phyloP scores from a whole-genome alignment of 192 early-diverging fungal genomes.

The Podila horticola region DNA sequence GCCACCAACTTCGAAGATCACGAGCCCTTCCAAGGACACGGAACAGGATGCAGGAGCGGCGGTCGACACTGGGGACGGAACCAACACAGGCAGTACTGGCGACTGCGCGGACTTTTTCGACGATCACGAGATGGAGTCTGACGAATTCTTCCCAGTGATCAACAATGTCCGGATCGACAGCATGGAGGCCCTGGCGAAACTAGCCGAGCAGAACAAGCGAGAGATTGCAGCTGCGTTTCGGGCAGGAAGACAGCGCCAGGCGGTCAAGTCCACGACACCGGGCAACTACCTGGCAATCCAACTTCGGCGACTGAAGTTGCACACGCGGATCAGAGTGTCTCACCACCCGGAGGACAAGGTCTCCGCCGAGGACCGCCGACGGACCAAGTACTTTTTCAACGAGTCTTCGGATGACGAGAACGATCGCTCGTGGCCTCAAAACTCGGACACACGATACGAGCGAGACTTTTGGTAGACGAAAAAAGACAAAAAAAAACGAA shows the following conservation, averaged over 20 bases:
- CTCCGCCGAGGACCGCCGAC: background rate
- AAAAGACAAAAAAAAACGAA: too few relatives aligned
- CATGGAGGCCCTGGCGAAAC: background rate
- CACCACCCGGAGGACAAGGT: slow-evolving; percentile 27
- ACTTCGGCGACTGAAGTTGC: slow-evolving; percentile 21
- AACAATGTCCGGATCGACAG: background rate
- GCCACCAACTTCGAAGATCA: background rate
- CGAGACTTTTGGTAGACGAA: too few relatives aligned
- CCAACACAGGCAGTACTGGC: too few relatives aligned
- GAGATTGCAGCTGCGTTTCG: too few relatives aligned
- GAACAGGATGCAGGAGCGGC: too few relatives aligned
- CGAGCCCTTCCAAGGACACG: background rate
- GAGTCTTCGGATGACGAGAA: slow-evolving; percentile 26
- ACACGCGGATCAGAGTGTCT: slow-evolving; percentile 25
- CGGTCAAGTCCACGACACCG: background rate
- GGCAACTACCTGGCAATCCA: slow-evolving; percentile 6
- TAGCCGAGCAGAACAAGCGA: too few relatives aligned
- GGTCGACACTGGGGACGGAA: too few relatives aligned
- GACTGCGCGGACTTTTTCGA: background rate
- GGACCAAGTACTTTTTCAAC: slow-evolving; percentile 4
- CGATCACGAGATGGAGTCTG: background rate
- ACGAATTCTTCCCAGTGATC: too few relatives aligned
- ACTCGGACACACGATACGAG: too few relatives aligned
- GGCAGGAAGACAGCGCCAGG: background rate
- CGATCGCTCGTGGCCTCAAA: background rate